phyloP scores from a whole-genome alignment of 495 filamentous ascomycete species.

The Tuber aestivum region DNA sequence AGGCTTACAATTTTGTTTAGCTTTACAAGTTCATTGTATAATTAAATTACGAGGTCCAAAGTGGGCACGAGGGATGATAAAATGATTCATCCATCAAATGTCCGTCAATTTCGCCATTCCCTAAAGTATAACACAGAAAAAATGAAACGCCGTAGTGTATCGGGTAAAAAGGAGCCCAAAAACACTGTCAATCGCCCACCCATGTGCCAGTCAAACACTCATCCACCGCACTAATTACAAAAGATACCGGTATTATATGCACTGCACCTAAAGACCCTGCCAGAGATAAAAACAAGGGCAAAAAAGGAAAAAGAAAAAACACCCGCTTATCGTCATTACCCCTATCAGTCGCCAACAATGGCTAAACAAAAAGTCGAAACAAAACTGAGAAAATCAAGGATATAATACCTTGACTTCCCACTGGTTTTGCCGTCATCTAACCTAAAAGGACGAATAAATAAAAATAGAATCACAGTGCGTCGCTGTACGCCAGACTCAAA shows the following conservation, averaged over 20 bases:
- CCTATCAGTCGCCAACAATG: background rate
- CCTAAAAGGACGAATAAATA: conserved; percentile 5
- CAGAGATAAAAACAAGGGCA: background rate
- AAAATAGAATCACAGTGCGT: conserved; percentile 8
- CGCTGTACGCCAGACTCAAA: background rate
- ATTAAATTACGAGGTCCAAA: background rate
- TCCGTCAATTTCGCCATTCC: background rate
- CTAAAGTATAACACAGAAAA: background rate
- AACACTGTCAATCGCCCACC: background rate
- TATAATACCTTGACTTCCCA: background rate
- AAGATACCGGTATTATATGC: background rate
- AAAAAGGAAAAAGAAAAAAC: background rate
- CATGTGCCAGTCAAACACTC: background rate
- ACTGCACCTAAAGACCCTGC: background rate
- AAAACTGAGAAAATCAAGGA: background rate
- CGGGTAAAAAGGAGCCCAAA: background rate
- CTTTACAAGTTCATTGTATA: background rate
- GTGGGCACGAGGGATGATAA: background rate
- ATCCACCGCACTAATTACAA: background rate
- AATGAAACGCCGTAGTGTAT: background rate
- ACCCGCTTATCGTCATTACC: background rate
- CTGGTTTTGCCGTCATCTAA: background rate
- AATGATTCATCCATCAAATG: background rate
- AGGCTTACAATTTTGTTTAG: background rate
- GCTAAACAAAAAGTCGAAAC: background rate